Evolutionary conservation across 129 eudicot genomes (phyloP), one percentile per base, ranked within the genome.

Genomic region (Arctium lappa): DNA sequence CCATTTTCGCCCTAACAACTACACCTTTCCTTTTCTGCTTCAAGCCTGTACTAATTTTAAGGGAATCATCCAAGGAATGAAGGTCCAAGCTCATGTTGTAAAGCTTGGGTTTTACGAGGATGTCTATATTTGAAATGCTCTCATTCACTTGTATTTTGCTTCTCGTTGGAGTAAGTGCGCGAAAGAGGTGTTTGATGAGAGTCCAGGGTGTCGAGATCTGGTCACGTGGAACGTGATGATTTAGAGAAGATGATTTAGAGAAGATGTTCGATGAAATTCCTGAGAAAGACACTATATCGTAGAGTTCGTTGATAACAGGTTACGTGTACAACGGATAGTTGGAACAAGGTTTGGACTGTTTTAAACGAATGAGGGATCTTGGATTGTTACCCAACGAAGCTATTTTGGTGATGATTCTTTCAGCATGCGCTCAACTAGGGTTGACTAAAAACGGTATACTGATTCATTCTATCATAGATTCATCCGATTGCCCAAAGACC

Each of bases 261-360:
- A 72, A 82, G 77, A 31, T 81, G 83, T 86, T 86, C 36, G 83
- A 82, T 34, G 80, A 81, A 78, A 82, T 78, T n/a, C n/a, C n/a
- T n/a, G n/a, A n/a, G n/a, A n/a, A n/a, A n/a, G n/a, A n/a, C n/a
- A n/a, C n/a, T n/a, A 48, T 82, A 36, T 86, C 86, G 5, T 86
- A 83, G 86, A 86, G 86, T 69, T 42, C 77, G 6, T 81, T 86
- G 86, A 78, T 86, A 62, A 77, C 83, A 0, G 86, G 88, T 32
- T 85, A 73, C 16, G 83, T 78, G 34, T 76, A 73, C 5, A 72
- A 86, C 5, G 86, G 83, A 18, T 66, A n/a, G 37, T 73, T 86
- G 79, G 79, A 81, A 60, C 73, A 86, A 81, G 86, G 83, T 2
- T 46, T 86, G 50, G 72, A 63, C 2, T 31, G 71, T 33, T 81